Evolutionary conservation across 2,329 filamentous ascomycete species (phyloP).

Genomic region (Pseudopithomyces chartarum): DNA sequence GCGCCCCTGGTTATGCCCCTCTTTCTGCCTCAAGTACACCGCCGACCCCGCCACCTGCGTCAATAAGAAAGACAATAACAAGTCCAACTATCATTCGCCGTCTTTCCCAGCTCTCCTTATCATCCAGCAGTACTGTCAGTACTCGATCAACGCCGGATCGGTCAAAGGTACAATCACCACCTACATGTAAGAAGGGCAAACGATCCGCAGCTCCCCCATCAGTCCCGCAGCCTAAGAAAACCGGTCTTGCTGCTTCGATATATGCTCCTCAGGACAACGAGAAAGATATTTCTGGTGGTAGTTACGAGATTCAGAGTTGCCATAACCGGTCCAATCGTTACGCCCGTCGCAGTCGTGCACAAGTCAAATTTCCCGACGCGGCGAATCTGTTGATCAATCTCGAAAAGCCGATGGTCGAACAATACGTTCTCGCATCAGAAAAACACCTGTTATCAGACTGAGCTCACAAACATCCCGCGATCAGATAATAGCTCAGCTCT

Average conservation of each 20-base stretch:
- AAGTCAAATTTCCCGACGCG: background rate
- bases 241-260: conserved; percentile 12
- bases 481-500: no score
- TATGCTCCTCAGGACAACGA: conserved; percentile 1
- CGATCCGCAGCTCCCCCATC: background rate
- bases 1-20: no score
- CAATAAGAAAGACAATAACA: background rate
- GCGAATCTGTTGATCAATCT: background rate
- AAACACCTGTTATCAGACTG: background rate
- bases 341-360: background rate
- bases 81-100: conserved; percentile 4
- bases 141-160: background rate
- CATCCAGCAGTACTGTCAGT: conserved; percentile 10
- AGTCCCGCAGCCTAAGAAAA: conserved; percentile 2
- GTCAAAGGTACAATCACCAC: background rate
- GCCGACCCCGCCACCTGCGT: background rate
- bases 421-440: background rate
- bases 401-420: background rate
- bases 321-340: background rate
- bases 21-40: background rate
- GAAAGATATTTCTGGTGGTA: background rate
- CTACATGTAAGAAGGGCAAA: conserved; percentile 1
- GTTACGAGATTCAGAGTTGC: background rate
- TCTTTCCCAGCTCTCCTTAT: conserved; percentile 15
- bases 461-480: no score